phyloP scores from a whole-genome alignment of 2,329 filamentous ascomycete genomes.

The Ceratocystis lukuohia region DNA sequence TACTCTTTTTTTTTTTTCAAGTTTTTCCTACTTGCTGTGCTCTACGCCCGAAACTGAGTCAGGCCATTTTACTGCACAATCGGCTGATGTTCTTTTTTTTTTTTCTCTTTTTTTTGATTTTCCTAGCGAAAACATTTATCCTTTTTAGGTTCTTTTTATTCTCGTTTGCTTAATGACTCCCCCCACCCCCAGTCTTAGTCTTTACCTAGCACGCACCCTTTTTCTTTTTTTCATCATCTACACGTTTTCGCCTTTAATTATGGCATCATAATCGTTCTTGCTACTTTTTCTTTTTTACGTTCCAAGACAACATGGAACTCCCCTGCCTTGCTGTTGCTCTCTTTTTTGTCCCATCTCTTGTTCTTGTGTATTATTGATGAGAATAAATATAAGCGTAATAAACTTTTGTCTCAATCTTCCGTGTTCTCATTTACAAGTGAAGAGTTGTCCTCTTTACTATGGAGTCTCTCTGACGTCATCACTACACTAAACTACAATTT shows the following conservation, averaged over 20 bases:
- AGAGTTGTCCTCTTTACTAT: no score
- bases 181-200: no score
- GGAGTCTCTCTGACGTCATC: no score
- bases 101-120: background rate
- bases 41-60: background rate
- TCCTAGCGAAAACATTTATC: background rate
- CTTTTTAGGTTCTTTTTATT: slow-evolving; percentile 13
- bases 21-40: background rate
- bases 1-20: background rate
- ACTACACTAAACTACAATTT: no score
- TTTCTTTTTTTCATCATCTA: background rate
- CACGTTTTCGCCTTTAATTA: background rate
- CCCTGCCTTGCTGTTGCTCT: background rate
- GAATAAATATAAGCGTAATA: no score
- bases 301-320: background rate
- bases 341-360: background rate
- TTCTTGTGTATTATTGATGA: background rate
- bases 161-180: background rate
- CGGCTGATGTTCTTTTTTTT: slow-evolving; percentile 5
- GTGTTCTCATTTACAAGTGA: no score
- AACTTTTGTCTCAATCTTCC: no score
- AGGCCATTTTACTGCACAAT: background rate
- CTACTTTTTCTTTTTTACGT: background rate
- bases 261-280: slow-evolving; percentile 1
- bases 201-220: no score